phyloP scores from a whole-genome alignment of 768 basidiomycete genomes.

The Dioszegia aurantiaca region DNA sequence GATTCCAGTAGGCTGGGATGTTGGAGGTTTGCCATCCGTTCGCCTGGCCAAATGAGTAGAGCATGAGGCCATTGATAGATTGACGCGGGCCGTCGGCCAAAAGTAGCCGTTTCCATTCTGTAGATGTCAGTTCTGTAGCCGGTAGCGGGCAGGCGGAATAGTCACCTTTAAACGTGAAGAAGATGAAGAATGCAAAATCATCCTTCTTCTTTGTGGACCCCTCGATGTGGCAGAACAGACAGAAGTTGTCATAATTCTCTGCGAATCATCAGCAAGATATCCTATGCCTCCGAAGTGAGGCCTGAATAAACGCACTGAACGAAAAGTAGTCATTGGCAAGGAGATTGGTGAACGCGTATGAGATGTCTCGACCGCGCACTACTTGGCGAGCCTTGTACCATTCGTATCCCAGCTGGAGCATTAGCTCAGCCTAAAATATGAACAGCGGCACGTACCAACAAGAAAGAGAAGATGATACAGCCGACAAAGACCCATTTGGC shows the following conservation, averaged over 20 bases:
- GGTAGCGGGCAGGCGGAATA: slow-evolving; percentile 14
- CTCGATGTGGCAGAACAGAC: slow-evolving; percentile 95
- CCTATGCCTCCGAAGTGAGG: slow-evolving; percentile 20
- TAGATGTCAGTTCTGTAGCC: slow-evolving; percentile 5
- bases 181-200: slow-evolving; percentile 97
- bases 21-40: slow-evolving; percentile 72
- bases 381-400: slow-evolving; percentile 88
- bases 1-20: slow-evolving; percentile 55
- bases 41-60: slow-evolving; percentile 81
- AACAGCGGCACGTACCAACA: slow-evolving; percentile 64
- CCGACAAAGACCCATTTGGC: slow-evolving; percentile 97
- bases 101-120: slow-evolving; percentile 76
- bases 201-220: slow-evolving; percentile 94
- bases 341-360: slow-evolving; percentile 96
- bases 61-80: slow-evolving; percentile 92
- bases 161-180: slow-evolving; percentile 98
- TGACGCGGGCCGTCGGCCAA: slow-evolving; percentile 96
- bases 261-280: slow-evolving; percentile 9
- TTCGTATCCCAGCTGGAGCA: slow-evolving; percentile 77
- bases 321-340: slow-evolving; percentile 97
- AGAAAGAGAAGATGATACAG: slow-evolving; percentile 97
- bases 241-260: slow-evolving; percentile 97
- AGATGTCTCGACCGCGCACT: slow-evolving; percentile 91
- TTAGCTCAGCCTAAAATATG: slow-evolving; percentile 1
- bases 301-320: slow-evolving; percentile 67